A percentile compares a stretch with the other conserved stretches of the same genome.
Conservation (phyloP, 2,329 filamentous ascomycete species). For the Capronia epimyces region DNA sequence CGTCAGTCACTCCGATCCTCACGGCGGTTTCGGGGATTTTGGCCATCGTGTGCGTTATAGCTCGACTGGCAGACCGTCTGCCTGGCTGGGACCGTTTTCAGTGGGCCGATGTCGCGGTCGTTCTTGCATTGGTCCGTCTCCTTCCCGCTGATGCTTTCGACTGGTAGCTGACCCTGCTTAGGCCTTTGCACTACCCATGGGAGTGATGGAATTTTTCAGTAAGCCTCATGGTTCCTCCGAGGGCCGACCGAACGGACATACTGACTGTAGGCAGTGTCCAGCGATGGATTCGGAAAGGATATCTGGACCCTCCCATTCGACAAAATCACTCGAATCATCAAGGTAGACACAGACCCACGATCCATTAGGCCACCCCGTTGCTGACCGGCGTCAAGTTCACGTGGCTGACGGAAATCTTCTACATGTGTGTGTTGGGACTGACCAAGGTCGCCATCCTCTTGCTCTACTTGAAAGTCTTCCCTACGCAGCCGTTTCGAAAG, state of each 20-base stretch:
- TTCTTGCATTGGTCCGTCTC: conserved; percentile 11
- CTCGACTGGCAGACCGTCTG: conserved; percentile 13
- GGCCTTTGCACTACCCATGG: conserved; percentile 18
- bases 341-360: neutral
- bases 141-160: neutral
- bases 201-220: conserved; percentile 16
- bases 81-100: conserved; percentile 1
- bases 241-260: neutral
- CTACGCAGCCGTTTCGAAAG: conserved; percentile 35
- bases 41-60: conserved; percentile 14
- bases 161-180: neutral
- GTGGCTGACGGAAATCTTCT: conserved; percentile 37
- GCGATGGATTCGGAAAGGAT: conserved; percentile 40
- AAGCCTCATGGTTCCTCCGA: neutral
- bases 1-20: conserved; percentile 10
- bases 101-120: conserved; percentile 15
- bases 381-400: neutral
- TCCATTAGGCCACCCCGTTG: neutral
- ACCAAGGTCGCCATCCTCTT: conserved; percentile 50
- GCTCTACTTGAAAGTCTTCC: conserved; percentile 55
- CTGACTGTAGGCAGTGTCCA: conserved; percentile 9
- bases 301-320: conserved; percentile 42
- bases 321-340: conserved; percentile 34
- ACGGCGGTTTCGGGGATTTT: conserved; percentile 13
- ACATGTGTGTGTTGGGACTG: conserved; percentile 45